Evolutionary conservation across 768 basidiomycete species (phyloP), one percentile per base, ranked within the genome.

Genomic region (Galerina marginata): DNA sequence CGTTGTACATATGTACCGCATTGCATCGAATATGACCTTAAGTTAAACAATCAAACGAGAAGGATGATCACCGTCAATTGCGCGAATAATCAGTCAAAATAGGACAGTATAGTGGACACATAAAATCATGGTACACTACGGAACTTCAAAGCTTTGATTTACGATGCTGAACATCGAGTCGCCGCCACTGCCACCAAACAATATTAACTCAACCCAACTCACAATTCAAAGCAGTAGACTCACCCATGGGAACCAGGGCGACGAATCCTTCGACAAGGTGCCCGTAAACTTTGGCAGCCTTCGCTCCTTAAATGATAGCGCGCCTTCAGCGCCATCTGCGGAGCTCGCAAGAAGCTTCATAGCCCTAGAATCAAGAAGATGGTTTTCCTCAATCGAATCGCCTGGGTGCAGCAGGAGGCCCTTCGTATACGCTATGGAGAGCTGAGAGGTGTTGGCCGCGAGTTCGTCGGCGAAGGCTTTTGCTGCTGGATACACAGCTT

Each of bases 241-340:
- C 53, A 86, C 85, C 84, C 84, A 86, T 36, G 85, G 82, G 59
- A 77, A 79, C 79, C 81, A 83, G 12, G 67, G 64, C 2, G 76
- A 74, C 16, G 71, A 62, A 50, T 76, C 74, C 42, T 75, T 76
- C 1, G 78, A 77, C 56, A 86, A 57, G 5, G 73, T 79, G 47
- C 82, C 83, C 9, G 67, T 66, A 61, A 86, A 85, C 45, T 74
- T 78, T 1, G 80, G 79, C 6, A 66, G 45, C 15, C 86, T 72
- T 59, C 74, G 77, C 63, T 86, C 79, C 59, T 69, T 80, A 71
- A 86, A 87, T 0, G 85, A 74, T 7, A 60, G 63, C 6, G 76
- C 77, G 3, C 85, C 85, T 58, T 86, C 85, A 14, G 67, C 70
- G 0, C 77, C 81, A 62, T 86, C 86, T 10, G 63, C 65, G 2